Evolutionary conservation across 1,284 basidiomycete genomes (phyloP), one percentile per base, ranked within the genome.

Genomic region (Xanthoconium separans): DNA sequence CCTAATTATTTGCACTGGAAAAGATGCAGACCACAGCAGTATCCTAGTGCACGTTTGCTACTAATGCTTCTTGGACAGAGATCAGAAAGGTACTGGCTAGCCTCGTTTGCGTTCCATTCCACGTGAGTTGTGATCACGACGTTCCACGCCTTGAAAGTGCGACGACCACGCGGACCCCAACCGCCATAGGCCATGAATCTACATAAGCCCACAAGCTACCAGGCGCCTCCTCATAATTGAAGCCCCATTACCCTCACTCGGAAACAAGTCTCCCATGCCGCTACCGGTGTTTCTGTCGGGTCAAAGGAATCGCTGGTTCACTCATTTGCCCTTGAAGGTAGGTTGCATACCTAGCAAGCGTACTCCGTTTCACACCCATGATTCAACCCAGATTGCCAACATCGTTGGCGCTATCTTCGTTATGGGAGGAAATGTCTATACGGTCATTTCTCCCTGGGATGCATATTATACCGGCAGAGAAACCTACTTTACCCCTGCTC

Each of bases 401-500:
- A 76, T 95, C 44, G 53, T 91, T 58, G 82, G 85, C 40, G 92
- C 90, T 65, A 70, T 91, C 66, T 69, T 91, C 61, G 89, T 95
- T 73, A 77, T 93, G 43, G 89, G 91, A 34, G 89, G 87, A 58
- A 95, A 95, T 71, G 81, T 93, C 55, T 96, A 95, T 77, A 85
- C 85, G 22, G 81, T 93, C 56, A 84, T 91, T 13, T 82, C 84
- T 5, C 88, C 88, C 2, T 77, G 77, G 47, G 83, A 83, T 59
- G 78, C 84, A 44, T 90, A 90, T 71, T 82, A 77, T 65, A 73
- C 76, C 44, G 84, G 81, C 44, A 91, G 86, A 72, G 84, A 89
- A 64, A 95, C 93, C n/a, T 97, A 95, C 73, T 77, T 97, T 59
- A 95, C 93, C 1, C 94, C 95, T 18, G 90, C 91, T 8, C 83